These are phyloP conservation scores for Ceratocystiopsis minuta DNA, from an alignment of 2,329 filamentous ascomycete genomes.

Conservation along the genomic window DNA sequence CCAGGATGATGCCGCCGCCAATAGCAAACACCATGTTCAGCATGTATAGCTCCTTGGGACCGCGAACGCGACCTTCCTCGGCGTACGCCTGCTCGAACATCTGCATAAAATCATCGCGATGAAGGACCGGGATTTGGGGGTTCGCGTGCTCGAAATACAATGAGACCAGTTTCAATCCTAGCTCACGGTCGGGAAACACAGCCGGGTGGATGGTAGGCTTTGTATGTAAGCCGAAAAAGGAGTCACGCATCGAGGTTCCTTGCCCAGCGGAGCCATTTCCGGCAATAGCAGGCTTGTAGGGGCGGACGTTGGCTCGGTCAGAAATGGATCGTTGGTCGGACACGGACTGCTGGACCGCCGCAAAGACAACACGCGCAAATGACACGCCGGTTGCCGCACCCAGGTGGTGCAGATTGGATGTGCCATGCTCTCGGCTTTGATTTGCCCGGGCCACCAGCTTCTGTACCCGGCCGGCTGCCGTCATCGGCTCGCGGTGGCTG, in stretches of 20 bases:
- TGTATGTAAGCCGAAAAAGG: constrained; percentile 90
- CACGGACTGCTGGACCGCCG: constrained; percentile 63
- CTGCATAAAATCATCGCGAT: constrained; percentile 75
- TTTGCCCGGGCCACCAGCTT: constrained; percentile 15
- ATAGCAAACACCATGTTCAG: constrained; percentile 97
- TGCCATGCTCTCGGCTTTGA: constrained; percentile 18
- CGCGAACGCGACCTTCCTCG: constrained; percentile 45
- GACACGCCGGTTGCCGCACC: constrained; percentile 82
- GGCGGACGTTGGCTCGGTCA: constrained; percentile 43
- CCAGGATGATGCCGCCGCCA: constrained; percentile 80
- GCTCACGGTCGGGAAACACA: constrained; percentile 59
- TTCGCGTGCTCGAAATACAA: constrained; percentile 95
- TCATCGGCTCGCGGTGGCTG: constrained; percentile 25
- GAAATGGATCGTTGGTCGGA: constrained; percentile 47
- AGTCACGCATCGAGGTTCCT: constrained; percentile 77
- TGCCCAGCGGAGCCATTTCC: constrained; percentile 24
- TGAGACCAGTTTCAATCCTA: constrained; percentile 55
- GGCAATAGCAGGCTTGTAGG: constrained; percentile 32
- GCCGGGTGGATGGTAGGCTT: constrained; percentile 76
- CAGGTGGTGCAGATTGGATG: constrained; percentile 62
- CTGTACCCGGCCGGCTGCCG: constrained; percentile 35
- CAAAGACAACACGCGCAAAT: constrained; percentile 85
- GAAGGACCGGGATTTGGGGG: constrained; percentile 83
- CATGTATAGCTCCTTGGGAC: constrained; percentile 73
- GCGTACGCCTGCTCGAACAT: constrained; percentile 72